A percentile compares a stretch with the other conserved stretches of the same genome.
Conservation (phyloP, 768 basidiomycete genomes). For the Russula foetens region DNA sequence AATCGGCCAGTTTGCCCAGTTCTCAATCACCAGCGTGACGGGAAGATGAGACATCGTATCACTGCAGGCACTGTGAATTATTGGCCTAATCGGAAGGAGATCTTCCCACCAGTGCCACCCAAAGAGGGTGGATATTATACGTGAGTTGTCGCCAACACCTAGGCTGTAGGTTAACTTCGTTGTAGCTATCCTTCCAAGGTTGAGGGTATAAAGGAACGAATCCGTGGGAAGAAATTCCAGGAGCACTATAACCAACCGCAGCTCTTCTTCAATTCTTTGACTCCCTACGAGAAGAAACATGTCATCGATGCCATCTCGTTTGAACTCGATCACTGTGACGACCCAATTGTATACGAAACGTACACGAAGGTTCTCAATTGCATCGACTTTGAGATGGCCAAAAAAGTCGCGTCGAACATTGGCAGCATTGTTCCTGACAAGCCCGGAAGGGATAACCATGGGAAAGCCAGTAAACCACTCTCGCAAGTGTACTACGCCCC, state of each 20-base stretch:
- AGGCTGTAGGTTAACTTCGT: background rate
- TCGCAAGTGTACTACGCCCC: constrained; percentile 53
- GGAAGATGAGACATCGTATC: constrained; percentile 48
- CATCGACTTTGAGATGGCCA: constrained; percentile 68
- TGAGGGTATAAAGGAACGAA: constrained; percentile 47
- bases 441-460: constrained; percentile 47
- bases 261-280: constrained; percentile 79
- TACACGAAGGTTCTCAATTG: constrained; percentile 63
- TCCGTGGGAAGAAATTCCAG: constrained; percentile 64
- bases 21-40: constrained; percentile 60
- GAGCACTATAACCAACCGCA: constrained; percentile 73
- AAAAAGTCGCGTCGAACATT: constrained; percentile 56
- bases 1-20: constrained; percentile 76
- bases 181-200: constrained; percentile 42
- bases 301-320: constrained; percentile 65
- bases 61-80: constrained; percentile 60
- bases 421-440: constrained; percentile 49
- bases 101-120: constrained; percentile 39
- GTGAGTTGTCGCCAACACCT: constrained; percentile 20
- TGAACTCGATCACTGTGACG: constrained; percentile 79
- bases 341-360: constrained; percentile 56
- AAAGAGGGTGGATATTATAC: constrained; percentile 50
- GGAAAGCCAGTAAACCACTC: constrained; percentile 44
- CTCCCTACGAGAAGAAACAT: constrained; percentile 61
- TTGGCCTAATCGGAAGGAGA: constrained; percentile 66